Evolutionary conservation across 371 early-diverging fungal species (phyloP).

Genomic region (Mucor plumbeus): DNA sequence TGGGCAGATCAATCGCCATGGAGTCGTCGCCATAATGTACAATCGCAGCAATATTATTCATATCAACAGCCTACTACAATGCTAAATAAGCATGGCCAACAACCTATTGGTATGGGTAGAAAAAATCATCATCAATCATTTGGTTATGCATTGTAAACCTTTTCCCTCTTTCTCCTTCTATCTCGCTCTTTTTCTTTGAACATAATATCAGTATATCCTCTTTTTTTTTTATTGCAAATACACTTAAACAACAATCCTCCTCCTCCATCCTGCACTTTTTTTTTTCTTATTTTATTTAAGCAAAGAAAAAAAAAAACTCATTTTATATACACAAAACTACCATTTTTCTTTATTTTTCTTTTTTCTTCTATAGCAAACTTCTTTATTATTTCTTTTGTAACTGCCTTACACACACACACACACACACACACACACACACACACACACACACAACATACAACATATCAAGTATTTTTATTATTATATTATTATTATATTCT

Average conservation of each 20-base stretch:
- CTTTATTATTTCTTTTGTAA: neutral
- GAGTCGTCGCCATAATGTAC: constrained; percentile 17
- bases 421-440: too few species aligned
- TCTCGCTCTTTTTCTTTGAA: neutral
- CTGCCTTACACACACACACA: neutral
- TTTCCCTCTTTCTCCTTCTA: neutral
- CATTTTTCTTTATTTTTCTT: neutral
- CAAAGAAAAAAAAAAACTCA: neutral
- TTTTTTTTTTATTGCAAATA: constrained; percentile 9
- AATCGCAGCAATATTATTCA: constrained; percentile 5
- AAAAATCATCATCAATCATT: constrained; percentile 10
- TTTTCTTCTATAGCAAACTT: constrained; percentile 1
- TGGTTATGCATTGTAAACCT: constrained; percentile 7
- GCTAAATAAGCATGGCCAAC: constrained; percentile 9
- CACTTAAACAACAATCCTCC: neutral
- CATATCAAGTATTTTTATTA: neutral
- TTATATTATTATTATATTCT: neutral
- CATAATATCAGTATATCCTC: constrained; percentile 9
- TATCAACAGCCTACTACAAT: neutral
- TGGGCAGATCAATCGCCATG: constrained; percentile 48
- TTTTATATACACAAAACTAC: neutral
- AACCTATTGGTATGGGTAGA: constrained; percentile 22
- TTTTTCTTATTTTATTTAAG: neutral
- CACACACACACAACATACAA: neutral
- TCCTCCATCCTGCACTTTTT: constrained; percentile 1